A percentile compares a stretch with the other conserved stretches of the same genome.
These are phyloP conservation scores for Dalbergia cochinchinensis DNA, from an alignment of 306 rosid genomes.

Conservation along the genomic window DNA sequence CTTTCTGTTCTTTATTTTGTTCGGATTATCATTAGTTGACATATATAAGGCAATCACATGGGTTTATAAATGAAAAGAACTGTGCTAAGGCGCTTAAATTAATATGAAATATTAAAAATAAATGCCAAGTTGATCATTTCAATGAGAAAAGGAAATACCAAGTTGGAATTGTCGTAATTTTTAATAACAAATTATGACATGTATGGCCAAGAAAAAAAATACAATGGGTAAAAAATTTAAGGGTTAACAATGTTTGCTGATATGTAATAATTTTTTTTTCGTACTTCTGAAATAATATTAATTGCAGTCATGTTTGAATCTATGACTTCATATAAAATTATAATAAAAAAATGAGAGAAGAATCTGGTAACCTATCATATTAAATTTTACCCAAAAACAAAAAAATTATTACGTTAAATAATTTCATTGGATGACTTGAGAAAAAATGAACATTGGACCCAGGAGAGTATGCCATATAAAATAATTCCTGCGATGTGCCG, in stretches of 20 bases:
- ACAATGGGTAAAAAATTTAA: too few relatives aligned
- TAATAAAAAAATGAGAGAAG: neutral
- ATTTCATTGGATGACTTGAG: neutral
- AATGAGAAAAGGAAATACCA: neutral
- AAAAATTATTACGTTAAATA: neutral
- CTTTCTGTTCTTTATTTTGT: neutral
- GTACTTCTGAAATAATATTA: too few relatives aligned
- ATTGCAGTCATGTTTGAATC: too few relatives aligned
- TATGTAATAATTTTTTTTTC: too few relatives aligned
- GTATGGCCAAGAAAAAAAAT: neutral
- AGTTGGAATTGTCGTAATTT: neutral
- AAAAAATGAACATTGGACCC: neutral
- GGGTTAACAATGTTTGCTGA: too few relatives aligned
- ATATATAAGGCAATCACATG: neutral
- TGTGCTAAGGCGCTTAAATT: neutral
- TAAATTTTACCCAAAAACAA: neutral
- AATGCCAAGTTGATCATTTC: neutral
- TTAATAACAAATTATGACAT: too few relatives aligned
- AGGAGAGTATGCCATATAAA: neutral
- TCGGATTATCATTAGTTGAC: neutral
- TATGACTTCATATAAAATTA: neutral
- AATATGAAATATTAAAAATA: neutral
- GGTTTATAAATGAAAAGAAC: neutral
- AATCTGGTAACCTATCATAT: neutral
- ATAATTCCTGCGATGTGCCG: neutral